Evolutionary conservation across 257 asterid species (phyloP).

Genomic region (Gynochthodes officinalis): DNA sequence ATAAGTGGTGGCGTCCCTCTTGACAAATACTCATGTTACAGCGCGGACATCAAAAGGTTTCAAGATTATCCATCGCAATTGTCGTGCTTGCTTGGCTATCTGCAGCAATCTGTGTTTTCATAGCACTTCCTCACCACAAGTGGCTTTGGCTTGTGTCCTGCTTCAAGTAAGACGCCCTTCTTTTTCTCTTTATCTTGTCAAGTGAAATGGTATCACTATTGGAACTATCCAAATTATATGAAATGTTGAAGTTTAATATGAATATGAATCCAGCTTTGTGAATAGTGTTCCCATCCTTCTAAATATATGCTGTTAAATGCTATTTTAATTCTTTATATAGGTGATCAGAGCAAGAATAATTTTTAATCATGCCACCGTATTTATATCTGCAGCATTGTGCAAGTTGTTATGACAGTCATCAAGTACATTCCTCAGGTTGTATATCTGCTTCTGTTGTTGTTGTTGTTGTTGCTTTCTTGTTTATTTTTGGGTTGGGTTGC

Average conservation of each 20-base stretch:
- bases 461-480: background rate
- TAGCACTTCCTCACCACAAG: constrained; percentile 65
- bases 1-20: background rate
- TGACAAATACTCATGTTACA: constrained; percentile 26
- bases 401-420: constrained; percentile 81
- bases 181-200: background rate
- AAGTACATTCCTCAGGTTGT: constrained; percentile 95
- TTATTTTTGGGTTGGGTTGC: background rate
- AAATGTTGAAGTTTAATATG: background rate
- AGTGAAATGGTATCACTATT: background rate
- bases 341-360: background rate
- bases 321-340: background rate
- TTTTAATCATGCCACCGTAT: background rate
- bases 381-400: constrained; percentile 61
- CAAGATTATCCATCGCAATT: constrained; percentile 45
- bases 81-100: constrained; percentile 56
- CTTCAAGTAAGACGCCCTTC: constrained; percentile 68
- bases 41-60: constrained; percentile 84
- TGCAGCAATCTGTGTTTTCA: constrained; percentile 63
- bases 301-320: background rate
- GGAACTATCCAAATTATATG: background rate
- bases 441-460: background rate
- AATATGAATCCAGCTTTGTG: background rate
- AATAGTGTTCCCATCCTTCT: background rate
- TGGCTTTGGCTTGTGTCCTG: constrained; percentile 90